Conservation (phyloP, 768 basidiomycete species). For the Russula earlei region DNA sequence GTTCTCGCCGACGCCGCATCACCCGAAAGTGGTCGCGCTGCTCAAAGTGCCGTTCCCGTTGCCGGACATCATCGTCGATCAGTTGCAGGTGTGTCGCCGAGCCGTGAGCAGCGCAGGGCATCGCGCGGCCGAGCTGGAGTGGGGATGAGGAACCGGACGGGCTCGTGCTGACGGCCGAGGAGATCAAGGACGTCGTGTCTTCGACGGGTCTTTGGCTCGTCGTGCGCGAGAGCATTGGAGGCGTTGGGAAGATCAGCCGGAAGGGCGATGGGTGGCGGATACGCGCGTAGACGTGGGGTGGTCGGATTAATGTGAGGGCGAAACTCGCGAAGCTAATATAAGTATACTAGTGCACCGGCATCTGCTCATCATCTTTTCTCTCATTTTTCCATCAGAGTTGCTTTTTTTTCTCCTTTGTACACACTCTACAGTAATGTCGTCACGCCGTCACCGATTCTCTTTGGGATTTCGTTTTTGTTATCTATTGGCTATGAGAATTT, state of each 20-base stretch:
- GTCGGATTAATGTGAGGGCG: no score
- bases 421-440: no score
- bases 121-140: constrained; percentile 22
- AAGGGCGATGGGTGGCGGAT: constrained; percentile 78
- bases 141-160: constrained; percentile 28
- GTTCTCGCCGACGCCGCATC: constrained; percentile 86
- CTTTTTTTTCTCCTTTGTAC: no score
- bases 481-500: neutral
- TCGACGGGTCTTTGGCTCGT: constrained; percentile 86
- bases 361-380: no score
- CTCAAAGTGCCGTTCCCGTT: constrained; percentile 87
- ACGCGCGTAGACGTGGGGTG: no score
- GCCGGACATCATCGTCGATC: constrained; percentile 69
- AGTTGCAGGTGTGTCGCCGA: constrained; percentile 43
- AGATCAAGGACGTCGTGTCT: constrained; percentile 88
- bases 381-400: no score
- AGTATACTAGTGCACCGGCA: no score
- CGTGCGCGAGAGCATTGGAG: constrained; percentile 87
- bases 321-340: no score
- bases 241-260: constrained; percentile 68
- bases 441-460: no score
- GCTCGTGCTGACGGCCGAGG: constrained; percentile 72
- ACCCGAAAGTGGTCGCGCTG: constrained; percentile 88
- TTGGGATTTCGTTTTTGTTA: no score
- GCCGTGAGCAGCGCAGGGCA: constrained; percentile 30